Evolutionary conservation across 345 rosid genomes (phyloP), one percentile per base, ranked within the genome.

Genomic region (Pugionium cornutum): DNA sequence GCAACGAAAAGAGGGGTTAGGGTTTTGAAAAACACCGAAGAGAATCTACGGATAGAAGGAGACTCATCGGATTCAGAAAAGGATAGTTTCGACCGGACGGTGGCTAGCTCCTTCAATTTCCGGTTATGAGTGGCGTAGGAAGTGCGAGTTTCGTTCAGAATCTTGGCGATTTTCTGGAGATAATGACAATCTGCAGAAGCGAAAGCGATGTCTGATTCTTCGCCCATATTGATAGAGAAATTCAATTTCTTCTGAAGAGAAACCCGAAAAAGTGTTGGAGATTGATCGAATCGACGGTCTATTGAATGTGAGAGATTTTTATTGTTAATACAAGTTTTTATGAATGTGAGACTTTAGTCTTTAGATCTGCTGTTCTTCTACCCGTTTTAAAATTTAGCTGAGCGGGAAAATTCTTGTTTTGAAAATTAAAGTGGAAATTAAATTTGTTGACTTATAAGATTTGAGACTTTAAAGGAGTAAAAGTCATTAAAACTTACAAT

Each of bases 91-190:
- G 94, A 83, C 5, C 74, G 85, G 76, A 94, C 53, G 73, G 83
- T 51, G 9, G 75, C 60, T 57, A 94, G 87, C 49, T 90, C 95
- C 70, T 85, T 94, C 27, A 90, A 80, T 80, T 86, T 94, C 26
- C 97, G 85, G 52, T 77, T 81, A 67, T 94, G 96, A 0, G 83
- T 79, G 61, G 96, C 96, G 75, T 76, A 77, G 0, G 97, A 85
- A 8, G 88, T 44, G 72, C 91, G 86, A 27, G 78, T 8, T 18
- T 94, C 99, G 74, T 88, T 89, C 3, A 94, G 55, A 68, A 85
- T 84, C 73, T 71, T 84, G 39, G 91, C 88, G 50, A 94, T 69
- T 69, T 62, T 81, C 36, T 63, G 62, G 53, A 61, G 48, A 55
- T 80, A 62, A 27, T 55, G 78, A 40, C 31, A 45, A n/a, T 75